Evolutionary conservation across 768 basidiomycete genomes (phyloP), one percentile per base, ranked within the genome.

Genomic region (Chalciporus piperatus): DNA sequence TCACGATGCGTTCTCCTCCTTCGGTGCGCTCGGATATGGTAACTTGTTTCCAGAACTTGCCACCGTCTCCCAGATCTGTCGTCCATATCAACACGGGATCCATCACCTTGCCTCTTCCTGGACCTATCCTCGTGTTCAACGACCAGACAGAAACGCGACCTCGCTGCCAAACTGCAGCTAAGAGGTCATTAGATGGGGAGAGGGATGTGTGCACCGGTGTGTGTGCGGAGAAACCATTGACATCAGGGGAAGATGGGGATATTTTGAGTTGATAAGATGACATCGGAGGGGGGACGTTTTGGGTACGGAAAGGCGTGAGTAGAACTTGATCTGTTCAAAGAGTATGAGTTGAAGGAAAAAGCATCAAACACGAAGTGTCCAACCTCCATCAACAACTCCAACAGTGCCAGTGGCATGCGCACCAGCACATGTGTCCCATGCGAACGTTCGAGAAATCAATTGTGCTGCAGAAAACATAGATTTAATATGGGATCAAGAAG

Each of bases 251-350:
- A 23, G 57, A 41, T 10, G 54, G 38, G 12, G 64, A 43, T 47
- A 69, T 17, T 64, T 70, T 41, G 45, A 82, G 70, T 37, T 70
- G 69, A 58, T 78, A 75, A 1, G 92, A 86, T 1, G 85, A 89
- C 92, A 97, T 95, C 0, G 97, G 97, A n/a, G 97, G 97, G n/a
- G 96, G 97, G 5, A 96, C 80, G 63, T 97, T 98, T 71, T 96
- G 91, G 1, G 83, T 80, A 37, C 94, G 81, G 78, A 98, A 98
- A 14, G 97, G 90, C 2, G 96, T 99, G 37, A 99, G 73, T 3
- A 95, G 80, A 50, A 92, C 71, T 19, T 74, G 75, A 2, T 82
- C 94, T 96, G 66, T 40, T 23, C 16, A 41, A 45, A 17, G 19
- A n/a, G 12, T 27, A 44, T 49, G 28, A 48, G 44, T 27, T 51